phyloP scores from a whole-genome alignment of 1,284 basidiomycete genomes.

The Entoloma clypeatum region DNA sequence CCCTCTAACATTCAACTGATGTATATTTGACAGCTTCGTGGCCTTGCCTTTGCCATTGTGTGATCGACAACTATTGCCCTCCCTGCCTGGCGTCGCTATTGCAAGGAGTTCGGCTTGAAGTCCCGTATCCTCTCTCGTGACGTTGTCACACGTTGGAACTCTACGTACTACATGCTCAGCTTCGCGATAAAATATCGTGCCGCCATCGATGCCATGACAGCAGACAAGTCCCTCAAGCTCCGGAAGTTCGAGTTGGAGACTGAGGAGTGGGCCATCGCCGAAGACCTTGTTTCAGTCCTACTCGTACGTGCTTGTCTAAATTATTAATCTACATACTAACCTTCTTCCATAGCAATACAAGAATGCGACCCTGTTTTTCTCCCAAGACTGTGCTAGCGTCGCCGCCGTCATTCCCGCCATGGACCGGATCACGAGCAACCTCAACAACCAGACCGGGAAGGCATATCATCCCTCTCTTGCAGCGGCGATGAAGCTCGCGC shows the following conservation, averaged over 20 bases:
- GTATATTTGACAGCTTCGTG: not conserved
- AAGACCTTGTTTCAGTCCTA: conserved; percentile 2
- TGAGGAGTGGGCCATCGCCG: not conserved
- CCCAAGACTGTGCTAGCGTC: conserved; percentile 6
- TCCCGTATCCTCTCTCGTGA: not conserved
- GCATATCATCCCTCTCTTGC: conserved; percentile 3
- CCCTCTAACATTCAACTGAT: not conserved
- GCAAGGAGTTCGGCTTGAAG: not conserved
- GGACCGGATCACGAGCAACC: conserved; percentile 4
- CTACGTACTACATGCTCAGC: too few species aligned
- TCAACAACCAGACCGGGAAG: conserved; percentile 1
- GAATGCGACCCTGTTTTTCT: conserved; percentile 1
- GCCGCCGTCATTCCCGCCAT: conserved; percentile 11
- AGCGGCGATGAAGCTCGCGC: not conserved
- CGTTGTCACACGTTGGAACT: conserved; percentile 13
- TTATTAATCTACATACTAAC: conserved; percentile 3
- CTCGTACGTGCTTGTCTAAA: conserved; percentile 1
- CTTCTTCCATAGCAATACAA: conserved; percentile 1
- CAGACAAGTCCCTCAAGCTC: conserved; percentile 1
- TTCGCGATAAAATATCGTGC: not conserved
- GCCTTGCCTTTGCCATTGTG: not conserved
- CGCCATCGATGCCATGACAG: not conserved
- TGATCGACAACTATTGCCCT: not conserved
- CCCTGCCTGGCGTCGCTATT: not conserved
- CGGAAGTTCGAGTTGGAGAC: not conserved